Base-by-base conservation (phyloP, 1,139 yeast genomes). In the Zygoascus meyerae region DNA sequence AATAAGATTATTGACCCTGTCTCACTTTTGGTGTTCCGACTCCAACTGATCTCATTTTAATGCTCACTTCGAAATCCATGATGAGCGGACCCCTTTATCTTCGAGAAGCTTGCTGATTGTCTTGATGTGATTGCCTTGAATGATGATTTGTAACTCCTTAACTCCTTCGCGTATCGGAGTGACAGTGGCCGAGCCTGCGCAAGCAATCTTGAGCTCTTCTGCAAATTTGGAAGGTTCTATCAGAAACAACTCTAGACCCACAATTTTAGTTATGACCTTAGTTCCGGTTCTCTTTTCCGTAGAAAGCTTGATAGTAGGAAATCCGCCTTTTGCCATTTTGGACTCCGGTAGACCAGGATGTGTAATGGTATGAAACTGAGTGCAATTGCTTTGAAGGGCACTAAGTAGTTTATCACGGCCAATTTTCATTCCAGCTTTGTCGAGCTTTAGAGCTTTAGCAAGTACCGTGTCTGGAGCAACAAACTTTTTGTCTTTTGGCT, bases 51-150 rank as follows among this genome's bases (percentile, higher is more conserved):
- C 5, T 36, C 12, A 5, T 7, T 5, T 5, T 4, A 21, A 21
- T 21, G 7, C 4, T 21, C 26, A 21, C 12, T 12, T 76, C 32
- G 75, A 74, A 21, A 86, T 80, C 78, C 83, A 84, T n/a, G 72
- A 64, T 2, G 73, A 63, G 18, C 85, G 82, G 15, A 92, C 67
- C 0, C 97, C 96, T 47, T 72, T 69, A 52, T 80, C 74, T 30
- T 74, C 75, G 50, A 90, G 68, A 34, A 82, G 63, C 3, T 79
- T 81, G 15, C 73, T 69, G 11, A 86, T 78, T 1, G 76, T 65
- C 44, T 77, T 74, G 12, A 83, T 81, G 61, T 92, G 97, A 2
- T 94, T 86, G 0, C 98, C 98, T 65, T 92, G 97, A 2, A 92
- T 95, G 43, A 80, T 74, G 1, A 90, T 89, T 56, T 86, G 95